Evolutionary conservation across 2,329 filamentous ascomycete genomes (phyloP), one percentile per base, ranked within the genome.

Genomic region (Tolypocladium cylindrosporum): DNA sequence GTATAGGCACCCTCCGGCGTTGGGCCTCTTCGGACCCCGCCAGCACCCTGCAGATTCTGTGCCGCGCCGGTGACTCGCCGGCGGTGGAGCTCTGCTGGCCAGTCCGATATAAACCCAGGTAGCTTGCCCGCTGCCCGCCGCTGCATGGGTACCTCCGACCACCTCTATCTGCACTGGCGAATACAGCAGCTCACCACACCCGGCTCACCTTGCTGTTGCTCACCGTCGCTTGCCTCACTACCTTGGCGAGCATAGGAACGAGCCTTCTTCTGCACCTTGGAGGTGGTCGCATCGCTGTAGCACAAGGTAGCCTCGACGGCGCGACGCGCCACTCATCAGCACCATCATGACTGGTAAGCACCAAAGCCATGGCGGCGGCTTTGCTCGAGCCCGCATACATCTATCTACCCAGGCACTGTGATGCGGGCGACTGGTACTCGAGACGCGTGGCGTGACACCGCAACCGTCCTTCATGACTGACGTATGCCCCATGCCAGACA

Each of bases 1-100:
- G 36, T 62, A 65, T 67, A 67, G 65, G 63, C 65, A 65, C 61
- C 55, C 63, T 66, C 64, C 65, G 66, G 52, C 40, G 5, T 19
- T 41, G 45, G 36, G 34, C 40, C 27, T 31, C 31, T 56, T n/a
- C 58, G 58, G 58, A 58, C 60, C 58, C 60, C 60, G 60, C 60
- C 60, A 59, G 36, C 37, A 31, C 34, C 45, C 55, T 56, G 45
- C 53, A 54, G 43, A 34, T 24, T 40, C 34, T 54, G 14, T 34
- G 39, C 37, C 19, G n/a, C 52, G 52, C 31, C 52, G 52, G 39
- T 55, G 53, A 55, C 53, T 55, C 53, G 39, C 39, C 40, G 53
- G 45, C 40, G 27, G 53, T 42, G 53, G 53, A 41, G 53, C 39
- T 39, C 10, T 39, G 52, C 36, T 54, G 36, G 48, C 27, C 36